phyloP scores from a whole-genome alignment of 805 yeast genomes.

The Kodamaea kaohsiungensis region DNA sequence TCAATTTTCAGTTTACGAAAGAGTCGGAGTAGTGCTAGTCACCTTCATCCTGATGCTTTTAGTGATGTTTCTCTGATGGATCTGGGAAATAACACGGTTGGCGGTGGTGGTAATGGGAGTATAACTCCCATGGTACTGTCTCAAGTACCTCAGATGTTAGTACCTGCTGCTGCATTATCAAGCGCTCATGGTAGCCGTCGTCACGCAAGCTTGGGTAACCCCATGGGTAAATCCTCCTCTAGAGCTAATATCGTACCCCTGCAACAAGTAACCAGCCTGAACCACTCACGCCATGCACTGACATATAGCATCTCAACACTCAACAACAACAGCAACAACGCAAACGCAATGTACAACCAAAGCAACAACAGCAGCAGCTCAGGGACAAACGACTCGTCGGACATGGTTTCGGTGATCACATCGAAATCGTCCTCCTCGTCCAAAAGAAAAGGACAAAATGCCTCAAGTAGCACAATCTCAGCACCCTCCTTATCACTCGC shows the following conservation, averaged over 20 bases:
- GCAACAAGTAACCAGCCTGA: slow-evolving; percentile 31
- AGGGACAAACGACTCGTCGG: neutral
- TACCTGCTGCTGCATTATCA: neutral
- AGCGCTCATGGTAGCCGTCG: slow-evolving; percentile 1
- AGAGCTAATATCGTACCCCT: slow-evolving; percentile 29
- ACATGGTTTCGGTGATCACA: slow-evolving; percentile 17
- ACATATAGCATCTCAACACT: slow-evolving; percentile 36
- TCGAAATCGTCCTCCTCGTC: slow-evolving; percentile 9
- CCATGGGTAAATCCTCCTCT: slow-evolving; percentile 14
- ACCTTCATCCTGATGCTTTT: slow-evolving; percentile 17
- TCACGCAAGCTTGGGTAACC: slow-evolving; percentile 5
- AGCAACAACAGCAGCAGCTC: slow-evolving; percentile 4
- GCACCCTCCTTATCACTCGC: slow-evolving; percentile 16
- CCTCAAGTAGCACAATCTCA: slow-evolving; percentile 16
- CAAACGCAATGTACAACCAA: slow-evolving; percentile 10
- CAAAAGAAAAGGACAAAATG: slow-evolving; percentile 14
- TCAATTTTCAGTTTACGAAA: slow-evolving; percentile 41
- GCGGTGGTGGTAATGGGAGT: neutral
- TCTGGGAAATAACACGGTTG: slow-evolving; percentile 16
- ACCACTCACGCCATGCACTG: slow-evolving; percentile 42
- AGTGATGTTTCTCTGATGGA: slow-evolving; percentile 37
- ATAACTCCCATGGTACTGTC: slow-evolving; percentile 7
- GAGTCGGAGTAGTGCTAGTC: slow-evolving; percentile 15
- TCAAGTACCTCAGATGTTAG: slow-evolving; percentile 8
- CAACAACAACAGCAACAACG: neutral